Evolutionary conservation across 2,329 filamentous ascomycete genomes (phyloP).

Genomic region (Neurospora crassa): DNA sequence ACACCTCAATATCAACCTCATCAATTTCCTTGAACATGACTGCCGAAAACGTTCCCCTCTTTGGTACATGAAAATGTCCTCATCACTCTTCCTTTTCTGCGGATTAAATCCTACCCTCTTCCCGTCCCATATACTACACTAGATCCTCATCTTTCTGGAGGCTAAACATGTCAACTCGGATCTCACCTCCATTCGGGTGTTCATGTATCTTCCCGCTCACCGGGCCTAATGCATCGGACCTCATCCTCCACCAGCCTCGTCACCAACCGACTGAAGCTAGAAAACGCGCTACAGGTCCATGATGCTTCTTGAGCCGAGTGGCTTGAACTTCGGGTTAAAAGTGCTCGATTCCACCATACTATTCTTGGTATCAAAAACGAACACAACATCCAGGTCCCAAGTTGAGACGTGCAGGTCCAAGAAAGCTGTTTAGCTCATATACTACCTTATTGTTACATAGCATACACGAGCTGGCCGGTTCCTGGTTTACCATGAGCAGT

Average conservation of each 20-base stretch:
- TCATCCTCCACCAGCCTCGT: not conserved
- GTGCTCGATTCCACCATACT: not conserved
- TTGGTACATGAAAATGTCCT: constrained; percentile 2
- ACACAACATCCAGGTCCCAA: not conserved
- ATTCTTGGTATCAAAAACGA: not conserved
- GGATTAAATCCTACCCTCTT: not conserved
- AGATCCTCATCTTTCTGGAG: not conserved
- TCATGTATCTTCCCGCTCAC: not conserved
- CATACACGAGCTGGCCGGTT: not conserved
- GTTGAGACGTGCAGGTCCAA: not conserved
- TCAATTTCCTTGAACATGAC: constrained; percentile 8
- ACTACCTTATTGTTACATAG: not conserved
- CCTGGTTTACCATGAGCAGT: not conserved
- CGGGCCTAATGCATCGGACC: not conserved
- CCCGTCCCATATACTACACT: not conserved
- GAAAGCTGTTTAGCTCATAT: not conserved
- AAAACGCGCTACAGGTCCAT: not conserved
- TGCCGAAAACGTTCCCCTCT: constrained; percentile 7
- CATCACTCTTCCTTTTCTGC: not conserved
- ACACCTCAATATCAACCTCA: not conserved
- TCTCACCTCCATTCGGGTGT: not conserved
- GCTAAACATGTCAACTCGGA: not conserved
- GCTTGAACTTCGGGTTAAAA: not conserved
- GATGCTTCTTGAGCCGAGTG: not conserved
- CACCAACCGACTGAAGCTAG: not conserved